Percentiles rank a stretch among this genome's conserved stretches.
phyloP scores from a whole-genome alignment of 805 yeast genomes.

The Ogataea parapolymorpha region DNA sequence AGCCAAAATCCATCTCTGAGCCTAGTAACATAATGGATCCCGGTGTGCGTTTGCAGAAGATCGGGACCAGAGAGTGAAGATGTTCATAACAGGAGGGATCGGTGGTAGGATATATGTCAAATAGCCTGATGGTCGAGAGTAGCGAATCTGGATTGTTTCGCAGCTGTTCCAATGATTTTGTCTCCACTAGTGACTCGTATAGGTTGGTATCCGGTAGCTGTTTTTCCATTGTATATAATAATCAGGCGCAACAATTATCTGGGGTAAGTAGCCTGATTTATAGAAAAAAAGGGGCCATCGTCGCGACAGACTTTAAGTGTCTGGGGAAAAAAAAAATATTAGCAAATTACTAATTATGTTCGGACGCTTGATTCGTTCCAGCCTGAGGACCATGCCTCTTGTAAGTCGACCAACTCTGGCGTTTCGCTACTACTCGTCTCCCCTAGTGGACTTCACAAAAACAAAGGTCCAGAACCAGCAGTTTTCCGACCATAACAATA shows the following conservation, averaged over 20 bases:
- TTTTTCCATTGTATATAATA: not conserved
- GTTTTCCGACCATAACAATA: conserved; percentile 32
- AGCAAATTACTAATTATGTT: conserved; percentile 2
- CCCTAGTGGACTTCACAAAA: conserved; percentile 28
- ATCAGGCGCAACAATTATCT: not conserved
- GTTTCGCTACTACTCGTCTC: conserved; percentile 4
- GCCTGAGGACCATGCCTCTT: not conserved
- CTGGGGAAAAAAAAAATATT: not conserved
- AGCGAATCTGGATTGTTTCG: conserved; percentile 20
- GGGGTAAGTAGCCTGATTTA: conserved; percentile 9
- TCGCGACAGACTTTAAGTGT: conserved; percentile 3
- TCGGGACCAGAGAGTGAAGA: conserved; percentile 3
- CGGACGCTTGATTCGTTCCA: not conserved
- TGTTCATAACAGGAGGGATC: not conserved
- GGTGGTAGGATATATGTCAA: conserved; percentile 6
- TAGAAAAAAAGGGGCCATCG: conserved; percentile 3
- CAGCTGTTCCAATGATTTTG: conserved; percentile 12
- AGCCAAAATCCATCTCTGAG: conserved; percentile 23
- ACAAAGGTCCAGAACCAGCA: conserved; percentile 34
- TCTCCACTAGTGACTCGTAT: conserved; percentile 2
- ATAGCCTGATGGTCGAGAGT: conserved; percentile 20
- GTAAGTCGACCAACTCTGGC: not conserved
- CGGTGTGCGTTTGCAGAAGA: conserved; percentile 13
- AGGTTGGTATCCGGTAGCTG: not conserved
- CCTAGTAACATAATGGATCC: conserved; percentile 15